phyloP scores from a whole-genome alignment of 208 protist species.

The Leishmania gerbilli region DNA sequence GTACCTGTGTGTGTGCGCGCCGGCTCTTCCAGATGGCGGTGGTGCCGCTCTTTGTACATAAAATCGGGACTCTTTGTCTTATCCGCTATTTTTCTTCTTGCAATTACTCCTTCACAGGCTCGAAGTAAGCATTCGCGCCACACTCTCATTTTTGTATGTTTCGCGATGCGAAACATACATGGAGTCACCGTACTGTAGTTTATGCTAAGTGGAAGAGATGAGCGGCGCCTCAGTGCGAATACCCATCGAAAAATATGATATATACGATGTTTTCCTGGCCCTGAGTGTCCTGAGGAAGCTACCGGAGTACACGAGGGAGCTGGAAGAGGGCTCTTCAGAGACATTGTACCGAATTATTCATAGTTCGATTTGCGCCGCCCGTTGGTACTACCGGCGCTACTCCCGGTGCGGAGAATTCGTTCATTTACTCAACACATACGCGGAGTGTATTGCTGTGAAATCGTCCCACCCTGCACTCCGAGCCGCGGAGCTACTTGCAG shows the following conservation, averaged over 20 bases:
- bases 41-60: background rate
- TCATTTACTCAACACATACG: conserved; percentile 29
- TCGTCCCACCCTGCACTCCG: background rate
- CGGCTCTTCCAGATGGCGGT: background rate
- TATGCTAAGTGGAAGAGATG: background rate
- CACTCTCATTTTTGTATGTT: conserved; percentile 3
- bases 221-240: conserved; percentile 1
- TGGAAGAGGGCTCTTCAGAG: conserved; percentile 1
- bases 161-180: background rate
- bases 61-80: background rate
- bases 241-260: conserved; percentile 19
- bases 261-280: conserved; percentile 24
- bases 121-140: background rate
- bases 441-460: conserved; percentile 11
- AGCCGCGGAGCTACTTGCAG: conserved; percentile 21
- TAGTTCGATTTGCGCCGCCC: conserved; percentile 18
- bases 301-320: conserved; percentile 12
- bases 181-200: background rate
- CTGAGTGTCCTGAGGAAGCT: conserved; percentile 29
- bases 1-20: background rate
- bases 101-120: background rate
- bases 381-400: conserved; percentile 35
- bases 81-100: background rate
- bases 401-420: conserved; percentile 27
- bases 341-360: conserved; percentile 17